These are phyloP conservation scores for Mycena citricolor DNA, from an alignment of 1,284 basidiomycete genomes.

Conservation along the genomic window DNA sequence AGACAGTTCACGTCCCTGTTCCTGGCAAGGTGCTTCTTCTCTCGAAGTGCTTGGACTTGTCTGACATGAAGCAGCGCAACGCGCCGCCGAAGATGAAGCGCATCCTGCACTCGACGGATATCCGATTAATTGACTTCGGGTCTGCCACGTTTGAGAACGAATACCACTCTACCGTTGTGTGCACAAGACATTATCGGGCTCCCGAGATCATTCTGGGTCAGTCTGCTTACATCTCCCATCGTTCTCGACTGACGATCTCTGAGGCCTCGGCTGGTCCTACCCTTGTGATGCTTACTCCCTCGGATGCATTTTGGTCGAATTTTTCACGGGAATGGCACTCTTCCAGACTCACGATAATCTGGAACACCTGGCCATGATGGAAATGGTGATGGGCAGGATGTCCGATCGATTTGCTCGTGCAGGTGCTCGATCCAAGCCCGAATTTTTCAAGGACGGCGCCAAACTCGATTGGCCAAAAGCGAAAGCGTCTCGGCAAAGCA, in stretches of 20 bases:
- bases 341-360: constrained; percentile 99
- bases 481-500: constrained; percentile 84
- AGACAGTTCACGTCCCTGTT: constrained; percentile 53
- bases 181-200: constrained; percentile 96
- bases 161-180: constrained; percentile 98
- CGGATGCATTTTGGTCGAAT: constrained; percentile 98
- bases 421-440: constrained; percentile 78
- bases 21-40: constrained; percentile 51
- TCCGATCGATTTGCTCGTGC: constrained; percentile 78
- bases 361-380: constrained; percentile 99
- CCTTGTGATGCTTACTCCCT: constrained; percentile 99
- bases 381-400: constrained; percentile 97
- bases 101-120: constrained; percentile 86
- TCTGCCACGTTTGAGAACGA: constrained; percentile 98
- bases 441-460: constrained; percentile 85
- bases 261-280: constrained; percentile 96
- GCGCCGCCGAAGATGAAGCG: constrained; percentile 63
- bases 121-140: constrained; percentile 98
- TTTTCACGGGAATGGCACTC: constrained; percentile 95
- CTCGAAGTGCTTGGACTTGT: constrained; percentile 2
- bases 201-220: constrained; percentile 97
- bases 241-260: constrained; percentile 17
- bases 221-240: constrained; percentile 29
- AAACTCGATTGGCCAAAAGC: constrained; percentile 93
- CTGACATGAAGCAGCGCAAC: constrained; percentile 49